Percentiles rank a stretch among this genome's conserved stretches.
phyloP scores from a whole-genome alignment of 2,329 filamentous ascomycete species.

The Fusarium sacchari region DNA sequence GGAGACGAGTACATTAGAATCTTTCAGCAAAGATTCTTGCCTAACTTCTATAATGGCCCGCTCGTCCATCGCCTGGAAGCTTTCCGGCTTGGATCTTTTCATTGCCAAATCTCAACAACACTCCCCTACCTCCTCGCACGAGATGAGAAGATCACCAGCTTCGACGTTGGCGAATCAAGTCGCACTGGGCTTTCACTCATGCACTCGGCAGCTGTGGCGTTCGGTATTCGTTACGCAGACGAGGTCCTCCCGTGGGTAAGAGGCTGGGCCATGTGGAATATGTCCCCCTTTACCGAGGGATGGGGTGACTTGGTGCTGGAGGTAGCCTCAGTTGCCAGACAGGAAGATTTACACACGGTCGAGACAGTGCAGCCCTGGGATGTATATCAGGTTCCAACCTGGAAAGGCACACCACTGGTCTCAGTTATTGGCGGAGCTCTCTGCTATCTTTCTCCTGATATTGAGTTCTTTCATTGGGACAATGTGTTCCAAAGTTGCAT shows the following conservation, averaged over 20 bases:
- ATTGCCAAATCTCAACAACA: neutral
- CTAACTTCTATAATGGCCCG: constrained; percentile 9
- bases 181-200: constrained; percentile 32
- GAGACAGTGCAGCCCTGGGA: constrained; percentile 39
- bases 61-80: constrained; percentile 36
- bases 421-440: constrained; percentile 43
- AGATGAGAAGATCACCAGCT: neutral
- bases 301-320: constrained; percentile 14
- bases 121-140: constrained; percentile 4
- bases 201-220: constrained; percentile 38
- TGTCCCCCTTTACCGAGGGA: neutral
- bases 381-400: constrained; percentile 30
- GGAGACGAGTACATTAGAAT: neutral
- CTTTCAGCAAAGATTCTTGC: constrained; percentile 36
- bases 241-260: constrained; percentile 1
- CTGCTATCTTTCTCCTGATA: constrained; percentile 34
- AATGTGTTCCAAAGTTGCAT: constrained; percentile 19
- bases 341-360: constrained; percentile 16
- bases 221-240: constrained; percentile 34
- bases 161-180: constrained; percentile 25
- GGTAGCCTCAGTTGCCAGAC: neutral
- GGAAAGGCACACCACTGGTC: constrained; percentile 36
- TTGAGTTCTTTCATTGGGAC: constrained; percentile 33
- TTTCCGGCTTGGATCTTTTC: constrained; percentile 34
- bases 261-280: neutral